A percentile compares a stretch with the other conserved stretches of the same genome.
Evolutionary conservation across 1,284 basidiomycete species (phyloP).

Genomic region (Ceratobasidium sp.): DNA sequence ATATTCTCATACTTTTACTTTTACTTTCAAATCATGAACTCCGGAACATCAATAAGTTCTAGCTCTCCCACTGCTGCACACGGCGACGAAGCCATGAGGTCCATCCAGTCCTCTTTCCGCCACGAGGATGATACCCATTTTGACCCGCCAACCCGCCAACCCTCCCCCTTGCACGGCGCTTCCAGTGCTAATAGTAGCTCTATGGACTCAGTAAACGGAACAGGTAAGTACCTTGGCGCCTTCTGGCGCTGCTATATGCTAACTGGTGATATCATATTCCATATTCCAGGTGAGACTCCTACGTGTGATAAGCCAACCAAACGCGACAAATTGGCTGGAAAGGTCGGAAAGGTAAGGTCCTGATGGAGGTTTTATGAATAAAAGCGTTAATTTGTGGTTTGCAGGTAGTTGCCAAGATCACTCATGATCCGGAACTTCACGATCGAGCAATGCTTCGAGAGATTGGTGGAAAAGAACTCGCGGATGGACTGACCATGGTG

Average conservation of each 20-base stretch:
- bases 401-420: conserved; percentile 13
- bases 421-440: conserved; percentile 28
- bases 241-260: not conserved
- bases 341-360: conserved; percentile 17
- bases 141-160: not conserved
- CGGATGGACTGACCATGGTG: conserved; percentile 12
- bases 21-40: not conserved
- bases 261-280: not conserved
- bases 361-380: not conserved
- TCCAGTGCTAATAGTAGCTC: not conserved
- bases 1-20: too few species aligned
- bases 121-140: not conserved
- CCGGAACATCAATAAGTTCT: not conserved
- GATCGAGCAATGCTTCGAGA: conserved; percentile 28
- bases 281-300: not conserved
- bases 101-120: conserved; percentile 24
- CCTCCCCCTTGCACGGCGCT: not conserved
- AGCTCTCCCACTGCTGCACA: not conserved
- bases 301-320: not conserved
- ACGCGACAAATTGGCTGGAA: conserved; percentile 34
- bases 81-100: not conserved
- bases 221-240: not conserved
- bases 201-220: not conserved
- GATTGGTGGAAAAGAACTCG: conserved; percentile 30
- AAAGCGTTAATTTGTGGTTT: not conserved